These are phyloP conservation scores for Acacia acuminata DNA, from an alignment of 306 rosid genomes.

Conservation along the genomic window DNA sequence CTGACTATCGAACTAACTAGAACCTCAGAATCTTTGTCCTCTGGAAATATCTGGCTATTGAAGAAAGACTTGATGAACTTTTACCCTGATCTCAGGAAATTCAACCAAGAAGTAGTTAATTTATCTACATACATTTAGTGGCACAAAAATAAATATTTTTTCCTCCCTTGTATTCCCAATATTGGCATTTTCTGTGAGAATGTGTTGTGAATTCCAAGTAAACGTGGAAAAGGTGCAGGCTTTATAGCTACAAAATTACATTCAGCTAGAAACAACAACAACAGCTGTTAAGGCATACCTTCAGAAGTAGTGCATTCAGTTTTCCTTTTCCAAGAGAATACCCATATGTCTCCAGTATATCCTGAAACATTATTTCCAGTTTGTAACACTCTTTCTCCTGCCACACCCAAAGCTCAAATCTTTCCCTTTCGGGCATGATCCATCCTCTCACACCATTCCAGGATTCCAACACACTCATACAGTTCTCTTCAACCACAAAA, in stretches of 20 bases:
- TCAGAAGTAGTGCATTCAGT: constrained; percentile 57
- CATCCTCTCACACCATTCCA: constrained; percentile 69
- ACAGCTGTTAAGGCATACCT: constrained; percentile 36
- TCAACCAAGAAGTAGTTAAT: not conserved
- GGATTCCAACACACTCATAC: constrained; percentile 55
- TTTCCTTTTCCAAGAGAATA: constrained; percentile 44
- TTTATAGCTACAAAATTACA: not conserved
- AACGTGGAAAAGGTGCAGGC: not conserved
- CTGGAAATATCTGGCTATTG: not conserved
- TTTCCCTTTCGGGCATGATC: constrained; percentile 73
- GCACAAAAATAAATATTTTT: no score
- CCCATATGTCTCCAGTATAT: constrained; percentile 63
- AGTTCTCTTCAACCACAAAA: constrained; percentile 35
- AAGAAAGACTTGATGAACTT: not conserved
- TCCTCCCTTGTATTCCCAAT: not conserved
- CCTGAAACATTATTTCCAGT: constrained; percentile 68
- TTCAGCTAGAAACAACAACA: not conserved
- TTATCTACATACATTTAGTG: not conserved
- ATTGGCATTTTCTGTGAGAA: not conserved
- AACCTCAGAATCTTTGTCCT: not conserved
- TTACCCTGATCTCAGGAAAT: not conserved
- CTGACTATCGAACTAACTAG: not conserved
- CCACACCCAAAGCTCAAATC: constrained; percentile 67
- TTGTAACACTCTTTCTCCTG: constrained; percentile 46
- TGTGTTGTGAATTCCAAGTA: not conserved